Conservation (phyloP, 805 yeast genomes). For the Alloascoidea hylecoeti region DNA sequence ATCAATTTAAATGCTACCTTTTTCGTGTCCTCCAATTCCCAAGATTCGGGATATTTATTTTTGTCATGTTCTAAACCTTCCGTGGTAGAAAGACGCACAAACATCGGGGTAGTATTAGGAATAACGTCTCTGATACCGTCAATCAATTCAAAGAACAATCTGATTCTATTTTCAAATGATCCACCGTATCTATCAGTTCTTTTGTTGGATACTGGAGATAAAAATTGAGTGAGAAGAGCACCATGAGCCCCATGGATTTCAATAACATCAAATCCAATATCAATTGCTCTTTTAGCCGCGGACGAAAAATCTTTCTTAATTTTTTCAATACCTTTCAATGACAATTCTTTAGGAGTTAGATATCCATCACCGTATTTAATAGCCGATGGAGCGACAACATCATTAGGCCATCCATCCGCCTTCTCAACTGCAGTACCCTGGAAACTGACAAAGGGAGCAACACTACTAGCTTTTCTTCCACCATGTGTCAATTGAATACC, state of each 20-base stretch:
- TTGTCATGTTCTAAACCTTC: slow-evolving; percentile 24
- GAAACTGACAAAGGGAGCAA: too few relatives aligned
- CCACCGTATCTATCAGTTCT: slow-evolving; percentile 58
- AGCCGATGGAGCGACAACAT: background rate
- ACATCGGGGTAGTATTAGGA: slow-evolving; percentile 28
- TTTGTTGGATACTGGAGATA: slow-evolving; percentile 28
- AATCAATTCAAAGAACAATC: slow-evolving; percentile 34
- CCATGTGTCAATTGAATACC: slow-evolving; percentile 44
- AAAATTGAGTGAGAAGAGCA: slow-evolving; percentile 33
- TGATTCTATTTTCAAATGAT: slow-evolving; percentile 38
- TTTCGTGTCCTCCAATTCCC: too few relatives aligned
- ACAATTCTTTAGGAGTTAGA: slow-evolving; percentile 26
- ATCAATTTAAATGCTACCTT: too few relatives aligned
- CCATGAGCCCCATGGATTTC: slow-evolving; percentile 60
- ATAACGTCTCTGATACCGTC: slow-evolving; percentile 26
- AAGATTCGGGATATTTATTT: too few relatives aligned
- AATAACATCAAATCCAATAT: slow-evolving; percentile 46
- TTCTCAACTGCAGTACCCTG: background rate
- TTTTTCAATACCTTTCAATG: slow-evolving; percentile 23
- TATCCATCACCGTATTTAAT: slow-evolving; percentile 4
- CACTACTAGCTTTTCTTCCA: slow-evolving; percentile 31
- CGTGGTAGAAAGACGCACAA: slow-evolving; percentile 30
- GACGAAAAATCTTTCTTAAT: slow-evolving; percentile 26
- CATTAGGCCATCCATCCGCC: background rate
- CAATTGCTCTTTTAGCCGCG: slow-evolving; percentile 35